Conservation (phyloP, 2,329 filamentous ascomycete genomes). For the Verticillium klebahnii region DNA sequence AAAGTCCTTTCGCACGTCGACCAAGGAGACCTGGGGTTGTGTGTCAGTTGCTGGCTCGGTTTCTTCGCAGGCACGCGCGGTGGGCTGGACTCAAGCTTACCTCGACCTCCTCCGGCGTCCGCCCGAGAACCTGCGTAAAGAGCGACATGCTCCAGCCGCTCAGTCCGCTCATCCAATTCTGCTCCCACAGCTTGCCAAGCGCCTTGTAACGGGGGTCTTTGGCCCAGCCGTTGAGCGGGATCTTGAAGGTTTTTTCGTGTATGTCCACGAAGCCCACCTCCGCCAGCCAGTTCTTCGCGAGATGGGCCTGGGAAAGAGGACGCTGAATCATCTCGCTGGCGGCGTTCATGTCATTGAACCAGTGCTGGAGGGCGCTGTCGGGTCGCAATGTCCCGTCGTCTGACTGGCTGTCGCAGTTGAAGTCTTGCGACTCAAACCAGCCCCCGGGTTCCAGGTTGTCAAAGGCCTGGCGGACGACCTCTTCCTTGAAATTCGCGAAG, state of each 20-base stretch:
- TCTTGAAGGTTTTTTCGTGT: conserved; percentile 30
- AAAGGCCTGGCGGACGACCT: conserved; percentile 49
- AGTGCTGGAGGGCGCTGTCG: conserved; percentile 33
- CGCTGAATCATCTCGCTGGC: conserved; percentile 30
- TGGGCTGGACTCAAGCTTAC: conserved; percentile 23
- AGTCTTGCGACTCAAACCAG: conserved; percentile 46
- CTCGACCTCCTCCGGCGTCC: conserved; percentile 43
- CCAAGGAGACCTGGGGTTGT: conserved; percentile 20
- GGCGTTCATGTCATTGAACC: conserved; percentile 33
- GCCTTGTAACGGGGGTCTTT: conserved; percentile 26
- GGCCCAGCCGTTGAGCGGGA: conserved; percentile 45
- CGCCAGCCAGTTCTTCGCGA: conserved; percentile 14
- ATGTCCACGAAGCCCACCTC: conserved; percentile 34
- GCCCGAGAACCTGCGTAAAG: conserved; percentile 34
- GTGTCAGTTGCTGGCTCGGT: background rate
- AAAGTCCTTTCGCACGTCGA: conserved; percentile 43
- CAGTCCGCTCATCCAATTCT: conserved; percentile 36
- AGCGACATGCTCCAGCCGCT: conserved; percentile 38
- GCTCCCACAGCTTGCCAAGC: conserved; percentile 31
- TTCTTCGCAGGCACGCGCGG: background rate
- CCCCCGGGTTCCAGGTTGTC: conserved; percentile 45
- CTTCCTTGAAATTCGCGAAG: conserved; percentile 41
- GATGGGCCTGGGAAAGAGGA: conserved; percentile 24
- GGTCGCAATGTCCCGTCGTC: conserved; percentile 39
- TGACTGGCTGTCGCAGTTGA: conserved; percentile 39